Conservation (phyloP, 306 rosid genomes). For the Acacia confusa region DNA sequence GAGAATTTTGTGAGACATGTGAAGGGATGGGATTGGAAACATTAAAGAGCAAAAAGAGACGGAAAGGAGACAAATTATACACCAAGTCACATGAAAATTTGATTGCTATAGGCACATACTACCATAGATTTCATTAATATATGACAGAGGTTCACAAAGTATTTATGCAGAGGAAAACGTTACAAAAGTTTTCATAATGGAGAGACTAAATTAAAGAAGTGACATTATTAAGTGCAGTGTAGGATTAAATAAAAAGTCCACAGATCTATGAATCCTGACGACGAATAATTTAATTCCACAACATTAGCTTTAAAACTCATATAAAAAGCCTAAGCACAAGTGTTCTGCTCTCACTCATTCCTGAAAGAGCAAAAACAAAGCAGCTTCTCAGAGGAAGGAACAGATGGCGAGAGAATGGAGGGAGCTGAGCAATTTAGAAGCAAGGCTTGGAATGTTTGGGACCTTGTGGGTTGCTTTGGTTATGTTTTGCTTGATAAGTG, state of each 20-base stretch:
- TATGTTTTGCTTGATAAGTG: neutral
- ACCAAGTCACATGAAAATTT: neutral
- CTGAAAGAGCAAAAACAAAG: neutral
- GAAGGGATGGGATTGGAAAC: neutral
- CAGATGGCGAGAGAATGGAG: slow-evolving; percentile 14
- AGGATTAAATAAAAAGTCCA: neutral
- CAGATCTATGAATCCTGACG: neutral
- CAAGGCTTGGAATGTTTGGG: neutral
- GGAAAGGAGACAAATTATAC: neutral
- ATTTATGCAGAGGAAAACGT: neutral
- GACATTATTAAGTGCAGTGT: neutral
- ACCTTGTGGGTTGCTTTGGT: slow-evolving; percentile 1
- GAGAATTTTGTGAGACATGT: neutral
- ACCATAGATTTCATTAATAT: neutral
- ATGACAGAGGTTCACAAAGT: neutral
- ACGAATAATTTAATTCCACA: neutral
- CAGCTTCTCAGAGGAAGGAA: neutral
- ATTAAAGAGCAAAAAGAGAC: neutral
- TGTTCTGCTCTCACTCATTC: neutral
- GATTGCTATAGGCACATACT: neutral
- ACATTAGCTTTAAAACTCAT: slow-evolving; percentile 22
- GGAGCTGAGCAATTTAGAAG: neutral
- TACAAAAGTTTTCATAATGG: neutral
- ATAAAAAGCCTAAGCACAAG: slow-evolving; percentile 14
- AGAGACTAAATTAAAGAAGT: neutral